Conservation (phyloP, 23 red algal species). For the Gracilaria gracilis region DNA sequence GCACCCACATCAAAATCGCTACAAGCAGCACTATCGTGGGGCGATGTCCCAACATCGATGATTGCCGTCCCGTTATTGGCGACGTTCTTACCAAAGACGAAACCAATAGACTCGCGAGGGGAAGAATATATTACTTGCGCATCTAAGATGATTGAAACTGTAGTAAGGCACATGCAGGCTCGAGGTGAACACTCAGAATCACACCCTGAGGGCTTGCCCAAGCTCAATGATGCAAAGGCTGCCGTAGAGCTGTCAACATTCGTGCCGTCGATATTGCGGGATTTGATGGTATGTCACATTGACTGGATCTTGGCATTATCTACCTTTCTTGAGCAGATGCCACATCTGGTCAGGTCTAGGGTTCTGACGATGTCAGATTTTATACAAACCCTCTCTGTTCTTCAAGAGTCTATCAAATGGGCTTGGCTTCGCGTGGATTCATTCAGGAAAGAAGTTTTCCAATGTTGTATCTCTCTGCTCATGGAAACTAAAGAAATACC, state of each 20-base stretch:
- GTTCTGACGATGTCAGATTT: neutral
- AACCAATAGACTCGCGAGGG: neutral
- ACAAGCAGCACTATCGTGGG: neutral
- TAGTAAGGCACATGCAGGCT: constrained; percentile 21
- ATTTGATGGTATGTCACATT: neutral
- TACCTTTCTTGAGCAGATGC: neutral
- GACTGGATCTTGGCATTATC: constrained; percentile 8
- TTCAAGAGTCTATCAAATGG: constrained; percentile 22
- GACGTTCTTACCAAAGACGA: constrained; percentile 5
- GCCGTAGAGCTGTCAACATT: constrained; percentile 11
- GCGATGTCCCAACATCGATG: constrained; percentile 38
- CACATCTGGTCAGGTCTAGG: neutral
- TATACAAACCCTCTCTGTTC: constrained; percentile 8
- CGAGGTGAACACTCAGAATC: neutral
- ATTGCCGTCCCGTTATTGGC: constrained; percentile 28
- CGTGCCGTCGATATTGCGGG: neutral
- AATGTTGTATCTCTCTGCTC: neutral
- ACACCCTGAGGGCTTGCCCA: neutral
- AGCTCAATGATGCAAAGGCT: neutral
- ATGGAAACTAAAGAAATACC: constrained; percentile 11
- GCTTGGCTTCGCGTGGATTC: constrained; percentile 35
- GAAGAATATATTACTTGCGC: neutral
- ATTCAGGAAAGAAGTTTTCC: constrained; percentile 13
- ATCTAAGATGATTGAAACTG: constrained; percentile 10
- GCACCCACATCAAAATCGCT: neutral